These are phyloP conservation scores for Rhizoclosmatium sp. DNA, from an alignment of 192 early-diverging fungal species.

Conservation along the genomic window DNA sequence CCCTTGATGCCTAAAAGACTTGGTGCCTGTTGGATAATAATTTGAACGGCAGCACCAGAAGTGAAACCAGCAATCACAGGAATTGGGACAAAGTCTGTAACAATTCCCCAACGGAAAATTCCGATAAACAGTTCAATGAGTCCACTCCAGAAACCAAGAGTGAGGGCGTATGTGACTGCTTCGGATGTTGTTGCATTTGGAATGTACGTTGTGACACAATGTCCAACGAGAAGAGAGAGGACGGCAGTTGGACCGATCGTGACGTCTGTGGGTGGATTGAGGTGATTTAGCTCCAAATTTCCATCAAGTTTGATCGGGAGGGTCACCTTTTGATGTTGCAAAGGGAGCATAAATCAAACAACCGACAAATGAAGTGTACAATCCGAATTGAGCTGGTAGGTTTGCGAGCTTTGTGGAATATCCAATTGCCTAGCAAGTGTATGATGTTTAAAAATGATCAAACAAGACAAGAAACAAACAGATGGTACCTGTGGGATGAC, in stretches of 20 bases:
- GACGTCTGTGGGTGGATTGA: constrained; percentile 44
- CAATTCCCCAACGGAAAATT: constrained; percentile 79
- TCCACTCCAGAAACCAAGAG: constrained; percentile 77
- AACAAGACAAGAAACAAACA: background rate
- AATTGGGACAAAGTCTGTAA: constrained; percentile 86
- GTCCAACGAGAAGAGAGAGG: constrained; percentile 76
- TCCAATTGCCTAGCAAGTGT: constrained; percentile 45
- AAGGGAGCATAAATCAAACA: constrained; percentile 73
- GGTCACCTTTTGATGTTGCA: constrained; percentile 72
- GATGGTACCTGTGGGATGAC: constrained; percentile 68
- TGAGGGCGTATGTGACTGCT: constrained; percentile 61
- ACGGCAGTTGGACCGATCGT: constrained; percentile 82
- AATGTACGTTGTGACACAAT: constrained; percentile 59
- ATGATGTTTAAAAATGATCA: constrained; percentile 11
- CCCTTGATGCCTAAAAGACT: constrained; percentile 78
- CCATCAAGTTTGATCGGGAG: background rate
- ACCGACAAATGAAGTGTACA: constrained; percentile 80
- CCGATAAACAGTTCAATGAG: constrained; percentile 75
- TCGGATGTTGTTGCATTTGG: background rate
- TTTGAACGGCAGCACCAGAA: constrained; percentile 79
- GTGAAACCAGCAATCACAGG: constrained; percentile 72
- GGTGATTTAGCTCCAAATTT: background rate
- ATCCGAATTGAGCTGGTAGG: constrained; percentile 75
- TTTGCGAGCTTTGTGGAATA: constrained; percentile 76
- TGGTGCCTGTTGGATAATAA: constrained; percentile 82